Percentiles rank a stretch among this genome's conserved stretches.
phyloP scores from a whole-genome alignment of 495 filamentous ascomycete genomes.

The Penicillium lagena region DNA sequence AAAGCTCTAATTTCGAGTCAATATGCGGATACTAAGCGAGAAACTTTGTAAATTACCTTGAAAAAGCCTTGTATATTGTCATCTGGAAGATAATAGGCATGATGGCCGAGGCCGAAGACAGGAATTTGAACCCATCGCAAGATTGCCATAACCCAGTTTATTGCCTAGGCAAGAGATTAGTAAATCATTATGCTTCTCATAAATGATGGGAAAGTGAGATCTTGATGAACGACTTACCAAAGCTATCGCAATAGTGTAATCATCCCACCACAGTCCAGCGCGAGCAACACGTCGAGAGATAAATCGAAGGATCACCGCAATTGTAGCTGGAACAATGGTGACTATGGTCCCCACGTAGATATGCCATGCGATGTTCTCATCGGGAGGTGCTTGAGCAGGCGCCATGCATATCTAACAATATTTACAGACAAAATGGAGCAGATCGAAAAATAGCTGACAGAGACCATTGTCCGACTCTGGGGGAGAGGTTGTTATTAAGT shows the following conservation, averaged over 20 bases:
- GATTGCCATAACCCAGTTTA: slow-evolving; percentile 19
- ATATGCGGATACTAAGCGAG: neutral
- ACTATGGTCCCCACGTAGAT: slow-evolving; percentile 23
- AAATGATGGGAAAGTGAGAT: neutral
- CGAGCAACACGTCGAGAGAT: slow-evolving; percentile 17
- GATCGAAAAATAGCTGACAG: too few species aligned
- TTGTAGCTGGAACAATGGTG: slow-evolving; percentile 24
- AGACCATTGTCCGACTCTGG: too few species aligned
- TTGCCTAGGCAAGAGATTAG: slow-evolving; percentile 1
- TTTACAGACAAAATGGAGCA: too few species aligned
- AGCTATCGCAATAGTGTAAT: slow-evolving; percentile 24
- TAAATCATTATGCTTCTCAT: too few species aligned
- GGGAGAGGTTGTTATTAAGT: too few species aligned
- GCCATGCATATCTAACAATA: slow-evolving; percentile 4
- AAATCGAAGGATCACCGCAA: slow-evolving; percentile 22
- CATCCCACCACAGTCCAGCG: slow-evolving; percentile 34
- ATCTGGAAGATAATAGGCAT: slow-evolving; percentile 4
- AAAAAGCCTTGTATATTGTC: slow-evolving; percentile 8
- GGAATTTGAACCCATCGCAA: slow-evolving; percentile 16
- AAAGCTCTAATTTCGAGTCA: slow-evolving; percentile 13
- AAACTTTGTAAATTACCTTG: slow-evolving; percentile 12
- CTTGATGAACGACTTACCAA: slow-evolving; percentile 10
- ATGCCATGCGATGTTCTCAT: slow-evolving; percentile 14
- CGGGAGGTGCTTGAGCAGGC: neutral
- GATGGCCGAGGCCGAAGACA: slow-evolving; percentile 8